Evolutionary conservation across 495 filamentous ascomycete species (phyloP), one percentile per base, ranked within the genome.

Genomic region (Aspergillus sclerotioniger): DNA sequence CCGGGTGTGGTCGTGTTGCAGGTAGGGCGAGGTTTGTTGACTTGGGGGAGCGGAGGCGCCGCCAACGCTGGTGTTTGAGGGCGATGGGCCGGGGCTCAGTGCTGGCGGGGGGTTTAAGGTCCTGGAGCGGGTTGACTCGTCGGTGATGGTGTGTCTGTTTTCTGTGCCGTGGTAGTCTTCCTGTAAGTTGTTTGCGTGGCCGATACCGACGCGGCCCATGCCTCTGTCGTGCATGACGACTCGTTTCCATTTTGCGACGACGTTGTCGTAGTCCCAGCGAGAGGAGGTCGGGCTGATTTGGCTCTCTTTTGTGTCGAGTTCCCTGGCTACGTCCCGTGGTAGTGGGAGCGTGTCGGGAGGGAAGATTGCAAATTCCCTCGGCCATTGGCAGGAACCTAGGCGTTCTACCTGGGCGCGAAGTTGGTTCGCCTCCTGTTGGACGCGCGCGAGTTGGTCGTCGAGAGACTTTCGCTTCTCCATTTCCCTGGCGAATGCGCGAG

Each of bases 401-500:
- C 86, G 81, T 48, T 90, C 86, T 19, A 91, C 78, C 64, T 90
- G 87, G 0, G 76, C 71, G 53, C 84, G 87, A 19, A 94, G 80
- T 63, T 91, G 85, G 37, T 82, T 82, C 20, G 86, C 85, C 67
- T 95, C 88, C 64, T 90, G 86, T 48, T 84, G 81, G 3, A 85
- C 78, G 9, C 77, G 67, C 17, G 86, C 84, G 21, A 91, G 81
- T 32, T 78, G 75, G 15, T 82, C 77, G 56, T 88, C 84, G 1
- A 85, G 61, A 15, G 82, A 80, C 56, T 84, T 77, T n/a, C 84
- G 78, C 60, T 85, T 82, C 54, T 89, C 86, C 39, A 83, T 74
- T 55, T 87, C 86, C n/a, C 82, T 77, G 8, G 83, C 84, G 48
- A 87, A 86, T 31, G 88, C 83, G 37, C 91, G 84, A 1, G 86